These are phyloP conservation scores for Alternaria sp. DNA, from an alignment of 2,329 filamentous ascomycete species.

Conservation along the genomic window DNA sequence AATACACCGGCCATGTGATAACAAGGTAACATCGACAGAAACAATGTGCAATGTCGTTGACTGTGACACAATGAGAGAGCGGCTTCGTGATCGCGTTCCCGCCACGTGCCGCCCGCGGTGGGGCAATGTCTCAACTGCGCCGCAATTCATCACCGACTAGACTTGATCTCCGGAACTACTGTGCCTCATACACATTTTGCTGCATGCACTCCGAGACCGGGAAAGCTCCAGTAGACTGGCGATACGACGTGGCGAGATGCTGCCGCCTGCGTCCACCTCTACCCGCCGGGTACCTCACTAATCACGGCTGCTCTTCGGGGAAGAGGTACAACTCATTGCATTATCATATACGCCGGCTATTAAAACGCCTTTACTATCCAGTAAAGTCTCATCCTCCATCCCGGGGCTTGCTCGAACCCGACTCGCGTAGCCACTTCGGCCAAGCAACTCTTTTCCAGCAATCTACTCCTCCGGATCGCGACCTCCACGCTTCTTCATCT, in stretches of 20 bases:
- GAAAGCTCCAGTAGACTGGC: background rate
- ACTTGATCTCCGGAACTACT: background rate
- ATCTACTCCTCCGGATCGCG: constrained; percentile 52
- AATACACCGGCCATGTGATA: too few relatives aligned
- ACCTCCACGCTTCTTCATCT: constrained; percentile 50
- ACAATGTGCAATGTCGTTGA: background rate
- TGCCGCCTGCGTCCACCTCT: background rate
- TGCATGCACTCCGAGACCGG: background rate
- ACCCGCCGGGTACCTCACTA: background rate
- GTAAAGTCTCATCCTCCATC: background rate
- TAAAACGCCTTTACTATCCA: background rate
- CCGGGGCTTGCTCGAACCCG: background rate
- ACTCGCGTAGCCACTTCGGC: background rate
- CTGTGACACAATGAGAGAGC: background rate
- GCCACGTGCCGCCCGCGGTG: background rate
- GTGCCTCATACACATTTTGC: background rate
- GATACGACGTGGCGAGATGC: background rate
- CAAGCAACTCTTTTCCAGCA: background rate
- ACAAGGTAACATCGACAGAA: too few relatives aligned
- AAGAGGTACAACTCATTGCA: background rate
- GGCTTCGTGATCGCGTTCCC: background rate
- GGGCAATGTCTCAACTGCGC: constrained; percentile 1
- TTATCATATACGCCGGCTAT: background rate
- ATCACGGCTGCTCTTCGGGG: background rate
- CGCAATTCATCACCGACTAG: background rate